A percentile compares a stretch with the other conserved stretches of the same genome.
These are phyloP conservation scores for Osmanthus fragrans DNA, from an alignment of 257 asterid species.

Conservation along the genomic window DNA sequence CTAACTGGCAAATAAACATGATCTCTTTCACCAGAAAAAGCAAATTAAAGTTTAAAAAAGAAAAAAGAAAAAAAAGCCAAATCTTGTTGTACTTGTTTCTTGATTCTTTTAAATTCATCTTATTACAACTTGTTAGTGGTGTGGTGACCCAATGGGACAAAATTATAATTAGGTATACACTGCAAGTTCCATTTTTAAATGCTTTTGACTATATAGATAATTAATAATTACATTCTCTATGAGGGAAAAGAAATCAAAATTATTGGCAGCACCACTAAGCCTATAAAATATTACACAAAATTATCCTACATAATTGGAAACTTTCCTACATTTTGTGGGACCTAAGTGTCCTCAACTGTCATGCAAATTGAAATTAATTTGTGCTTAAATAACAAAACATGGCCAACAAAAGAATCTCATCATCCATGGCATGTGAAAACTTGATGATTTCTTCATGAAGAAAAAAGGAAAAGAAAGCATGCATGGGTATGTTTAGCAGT, in stretches of 20 bases:
- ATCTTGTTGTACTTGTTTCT: neutral
- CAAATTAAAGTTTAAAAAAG: neutral
- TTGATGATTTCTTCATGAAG: conserved; percentile 27
- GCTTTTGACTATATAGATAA: neutral
- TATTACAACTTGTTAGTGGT: neutral
- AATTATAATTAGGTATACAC: neutral
- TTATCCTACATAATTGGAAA: neutral
- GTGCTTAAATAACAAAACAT: conserved; percentile 24
- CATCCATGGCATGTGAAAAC: conserved; percentile 31
- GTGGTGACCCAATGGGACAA: neutral
- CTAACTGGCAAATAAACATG: neutral
- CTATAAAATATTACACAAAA: neutral
- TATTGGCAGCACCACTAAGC: neutral
- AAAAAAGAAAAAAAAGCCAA: neutral
- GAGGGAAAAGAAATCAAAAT: neutral
- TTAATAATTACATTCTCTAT: neutral
- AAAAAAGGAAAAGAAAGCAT: neutral
- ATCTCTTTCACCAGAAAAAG: neutral
- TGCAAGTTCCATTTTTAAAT: neutral
- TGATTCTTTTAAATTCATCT: neutral
- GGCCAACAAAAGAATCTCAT: conserved; percentile 13
- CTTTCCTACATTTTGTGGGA: neutral
- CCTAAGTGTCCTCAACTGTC: neutral
- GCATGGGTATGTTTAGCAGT: neutral
- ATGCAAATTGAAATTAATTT: conserved; percentile 11